Conservation (phyloP, 768 basidiomycete genomes). For the Clitopilus hobsonii region DNA sequence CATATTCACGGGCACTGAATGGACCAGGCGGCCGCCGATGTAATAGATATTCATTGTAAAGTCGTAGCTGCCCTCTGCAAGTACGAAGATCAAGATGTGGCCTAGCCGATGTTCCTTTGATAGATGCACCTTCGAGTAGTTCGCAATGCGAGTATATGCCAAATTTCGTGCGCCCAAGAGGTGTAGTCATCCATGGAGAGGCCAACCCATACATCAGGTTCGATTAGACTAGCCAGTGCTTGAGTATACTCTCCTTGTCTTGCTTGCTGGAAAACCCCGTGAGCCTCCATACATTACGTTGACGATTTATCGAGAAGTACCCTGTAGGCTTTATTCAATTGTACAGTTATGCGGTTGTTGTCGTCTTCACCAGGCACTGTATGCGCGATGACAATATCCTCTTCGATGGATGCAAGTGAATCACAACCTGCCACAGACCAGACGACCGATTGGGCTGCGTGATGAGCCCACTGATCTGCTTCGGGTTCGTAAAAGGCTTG, state of each 20-base stretch:
- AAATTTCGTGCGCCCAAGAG: constrained; percentile 73
- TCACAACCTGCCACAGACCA: constrained; percentile 76
- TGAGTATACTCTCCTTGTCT: constrained; percentile 65
- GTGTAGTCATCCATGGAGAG: constrained; percentile 60
- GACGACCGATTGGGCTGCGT: constrained; percentile 67
- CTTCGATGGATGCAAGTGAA: constrained; percentile 59
- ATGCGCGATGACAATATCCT: constrained; percentile 66
- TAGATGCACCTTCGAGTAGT: constrained; percentile 56
- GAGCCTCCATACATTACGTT: not conserved
- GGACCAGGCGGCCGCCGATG: constrained; percentile 54
- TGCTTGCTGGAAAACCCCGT: constrained; percentile 47
- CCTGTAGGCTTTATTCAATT: constrained; percentile 65
- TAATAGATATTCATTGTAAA: constrained; percentile 62
- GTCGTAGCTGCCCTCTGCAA: constrained; percentile 56
- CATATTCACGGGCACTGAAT: constrained; percentile 54
- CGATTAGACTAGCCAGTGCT: constrained; percentile 57
- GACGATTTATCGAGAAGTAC: constrained; percentile 29
- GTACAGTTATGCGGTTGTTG: constrained; percentile 55
- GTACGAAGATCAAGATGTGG: not conserved
- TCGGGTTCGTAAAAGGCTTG: constrained; percentile 45
- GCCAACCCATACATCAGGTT: constrained; percentile 67
- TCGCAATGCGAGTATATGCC: constrained; percentile 70
- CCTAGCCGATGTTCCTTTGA: no score
- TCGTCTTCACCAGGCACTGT: constrained; percentile 53
- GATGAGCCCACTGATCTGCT: constrained; percentile 65